Percentiles rank a stretch among this genome's conserved stretches.
Conservation (phyloP, 1,284 basidiomycete species). For the Paramarasmius palmivorus region DNA sequence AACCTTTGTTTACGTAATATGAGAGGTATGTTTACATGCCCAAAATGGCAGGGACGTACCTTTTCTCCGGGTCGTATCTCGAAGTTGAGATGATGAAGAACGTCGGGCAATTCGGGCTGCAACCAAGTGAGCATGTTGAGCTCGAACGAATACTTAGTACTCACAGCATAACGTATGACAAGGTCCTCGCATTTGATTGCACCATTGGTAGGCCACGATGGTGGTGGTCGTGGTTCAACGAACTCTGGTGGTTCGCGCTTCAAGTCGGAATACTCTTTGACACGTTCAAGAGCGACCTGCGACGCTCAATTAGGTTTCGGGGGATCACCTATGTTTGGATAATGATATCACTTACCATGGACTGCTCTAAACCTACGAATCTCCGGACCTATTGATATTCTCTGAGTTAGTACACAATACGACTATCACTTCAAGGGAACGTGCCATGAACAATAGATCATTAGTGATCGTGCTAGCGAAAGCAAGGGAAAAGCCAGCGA, state of each 20-base stretch:
- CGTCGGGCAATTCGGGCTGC: constrained; percentile 81
- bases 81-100: constrained; percentile 84
- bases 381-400: constrained; percentile 46
- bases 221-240: constrained; percentile 81
- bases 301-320: too few relatives aligned
- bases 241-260: constrained; percentile 78
- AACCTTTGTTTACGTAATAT: too few relatives aligned
- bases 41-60: constrained; percentile 29
- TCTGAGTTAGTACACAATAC: neutral
- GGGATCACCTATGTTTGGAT: neutral
- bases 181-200: constrained; percentile 79
- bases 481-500: constrained; percentile 83
- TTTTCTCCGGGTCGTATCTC: constrained; percentile 76
- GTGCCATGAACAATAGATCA: constrained; percentile 62
- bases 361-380: constrained; percentile 87
- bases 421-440: constrained; percentile 17
- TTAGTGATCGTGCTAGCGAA: constrained; percentile 77
- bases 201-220: constrained; percentile 81
- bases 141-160: constrained; percentile 28
- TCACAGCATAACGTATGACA: constrained; percentile 84
- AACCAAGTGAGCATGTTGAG: constrained; percentile 7
- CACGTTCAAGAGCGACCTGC: constrained; percentile 88
- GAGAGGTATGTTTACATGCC: neutral
- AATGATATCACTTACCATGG: constrained; percentile 61
- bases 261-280: constrained; percentile 89